phyloP scores from a whole-genome alignment of 75 land plant species.

The Cunninghamia lanceolata region DNA sequence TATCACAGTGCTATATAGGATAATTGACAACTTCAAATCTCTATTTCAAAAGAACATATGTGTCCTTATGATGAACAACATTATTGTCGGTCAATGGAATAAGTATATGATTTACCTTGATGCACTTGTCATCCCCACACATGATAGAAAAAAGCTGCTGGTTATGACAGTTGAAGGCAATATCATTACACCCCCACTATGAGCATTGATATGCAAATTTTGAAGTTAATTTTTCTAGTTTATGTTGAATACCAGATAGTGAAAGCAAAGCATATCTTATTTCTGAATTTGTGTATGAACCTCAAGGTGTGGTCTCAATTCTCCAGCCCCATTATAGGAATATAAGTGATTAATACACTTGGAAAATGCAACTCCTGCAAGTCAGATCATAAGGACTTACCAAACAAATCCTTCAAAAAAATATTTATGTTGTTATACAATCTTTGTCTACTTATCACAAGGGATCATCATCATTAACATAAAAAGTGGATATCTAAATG shows the following conservation, averaged over 20 bases:
- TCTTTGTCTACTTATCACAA: too few relatives aligned
- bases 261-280: not conserved
- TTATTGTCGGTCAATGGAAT: not conserved
- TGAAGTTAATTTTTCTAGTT: too few relatives aligned
- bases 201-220: conserved; percentile 12
- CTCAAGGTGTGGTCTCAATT: too few relatives aligned
- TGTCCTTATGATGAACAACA: not conserved
- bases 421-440: not conserved
- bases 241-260: too few relatives aligned
- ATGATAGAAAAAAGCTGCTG: conserved; percentile 15
- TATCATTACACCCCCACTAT: conserved; percentile 19
- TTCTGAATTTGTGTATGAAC: too few relatives aligned
- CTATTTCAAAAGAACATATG: not conserved
- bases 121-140: conserved; percentile 27
- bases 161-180: conserved; percentile 9
- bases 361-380: conserved; percentile 73
- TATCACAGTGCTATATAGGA: too few relatives aligned
- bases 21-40: too few relatives aligned
- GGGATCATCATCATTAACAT: not conserved
- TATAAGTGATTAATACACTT: conserved; percentile 76
- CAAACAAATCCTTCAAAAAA: not conserved
- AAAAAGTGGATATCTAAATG: not conserved
- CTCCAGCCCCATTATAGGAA: conserved; percentile 43
- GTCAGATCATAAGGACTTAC: not conserved
- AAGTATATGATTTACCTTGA: conserved; percentile 9